phyloP scores from a whole-genome alignment of 768 basidiomycete genomes.

The Auricularia cornea region DNA sequence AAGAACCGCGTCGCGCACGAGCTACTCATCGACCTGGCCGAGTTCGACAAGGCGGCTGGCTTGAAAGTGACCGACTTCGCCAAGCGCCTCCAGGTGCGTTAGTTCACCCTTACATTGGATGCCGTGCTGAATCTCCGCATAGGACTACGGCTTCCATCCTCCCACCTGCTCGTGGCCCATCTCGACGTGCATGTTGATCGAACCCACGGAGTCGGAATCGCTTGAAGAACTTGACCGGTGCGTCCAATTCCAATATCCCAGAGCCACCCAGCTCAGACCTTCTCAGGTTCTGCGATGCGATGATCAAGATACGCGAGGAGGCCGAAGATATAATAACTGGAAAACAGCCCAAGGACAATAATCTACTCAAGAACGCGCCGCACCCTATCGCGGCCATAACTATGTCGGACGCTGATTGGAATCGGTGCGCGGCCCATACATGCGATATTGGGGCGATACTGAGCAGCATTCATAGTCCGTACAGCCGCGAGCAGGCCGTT shows the following conservation, averaged over 20 bases:
- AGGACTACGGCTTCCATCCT: conserved; percentile 93
- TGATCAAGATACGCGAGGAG: conserved; percentile 93
- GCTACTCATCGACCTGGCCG: conserved; percentile 87
- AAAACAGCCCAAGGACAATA: conserved; percentile 84
- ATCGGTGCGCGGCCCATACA: conserved; percentile 59
- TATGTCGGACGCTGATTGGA: conserved; percentile 75
- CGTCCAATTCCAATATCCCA: conserved; percentile 7
- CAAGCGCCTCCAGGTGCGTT: conserved; percentile 77
- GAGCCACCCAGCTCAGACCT: neutral
- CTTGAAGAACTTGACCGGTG: conserved; percentile 87
- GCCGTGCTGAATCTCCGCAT: neutral
- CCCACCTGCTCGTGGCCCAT: conserved; percentile 99
- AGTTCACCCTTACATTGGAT: conserved; percentile 7
- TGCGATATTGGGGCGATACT: conserved; percentile 1
- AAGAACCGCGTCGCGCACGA: conserved; percentile 95
- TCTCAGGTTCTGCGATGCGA: conserved; percentile 89
- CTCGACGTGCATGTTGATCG: conserved; percentile 93
- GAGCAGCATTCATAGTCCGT: conserved; percentile 48
- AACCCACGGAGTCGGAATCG: conserved; percentile 94
- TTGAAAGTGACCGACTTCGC: conserved; percentile 94
- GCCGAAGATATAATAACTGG: conserved; percentile 81
- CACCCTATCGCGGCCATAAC: conserved; percentile 75
- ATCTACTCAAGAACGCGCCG: conserved; percentile 88
- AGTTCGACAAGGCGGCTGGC: conserved; percentile 86
- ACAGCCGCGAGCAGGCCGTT: conserved; percentile 82